Base-by-base conservation (phyloP, 768 basidiomycete species). In the Suillus brevipes region DNA sequence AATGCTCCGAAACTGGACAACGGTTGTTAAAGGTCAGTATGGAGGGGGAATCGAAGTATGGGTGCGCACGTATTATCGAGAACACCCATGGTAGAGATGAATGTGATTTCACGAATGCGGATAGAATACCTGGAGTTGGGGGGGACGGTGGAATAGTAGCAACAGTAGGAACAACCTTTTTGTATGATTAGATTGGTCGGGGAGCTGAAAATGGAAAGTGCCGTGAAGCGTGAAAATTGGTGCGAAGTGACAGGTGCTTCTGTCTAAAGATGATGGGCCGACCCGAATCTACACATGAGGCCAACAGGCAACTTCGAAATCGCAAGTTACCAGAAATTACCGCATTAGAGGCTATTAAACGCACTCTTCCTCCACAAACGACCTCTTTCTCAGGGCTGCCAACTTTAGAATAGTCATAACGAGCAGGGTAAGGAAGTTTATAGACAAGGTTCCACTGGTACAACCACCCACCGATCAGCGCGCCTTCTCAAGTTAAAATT, bases 1-100 rank as follows among this genome's bases (percentile, higher is more conserved):
- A 82, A 78, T 47, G 83, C 83, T 25, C 86, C 87, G 42, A 83
- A 67, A 31, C 84, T 87, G 53, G 25, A 60, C 23, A 16, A 64
- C n/a, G n/a, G 28, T 63, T 45, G 65, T 53, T 8, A 34, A 43
- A 31, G 31, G 31, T 31, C 4, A 31, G 31, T 31, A 31, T 31
- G 31, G 31, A 31, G 31, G 43, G 25, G 53, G 58, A 52, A 16
- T 25, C 6, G 6, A 28, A n/a, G 45, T 9, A 40, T 8, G n/a
- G n/a, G n/a, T n/a, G 73, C 78, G 34, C 59, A 82, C 81, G 77
- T 78, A 16, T 69, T 68, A 31, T 78, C 81, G 9, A 81, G 59
- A n/a, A 31, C 6, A 55, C 50, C 61, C 71, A 70, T 71, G 45
- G n/a, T 28, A 10, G 28, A 25, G 59, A 47, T 20, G 16, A 5